A percentile compares a stretch with the other conserved stretches of the same genome.
Evolutionary conservation across 768 basidiomycete species (phyloP).

Genomic region (Mycena haematopus): DNA sequence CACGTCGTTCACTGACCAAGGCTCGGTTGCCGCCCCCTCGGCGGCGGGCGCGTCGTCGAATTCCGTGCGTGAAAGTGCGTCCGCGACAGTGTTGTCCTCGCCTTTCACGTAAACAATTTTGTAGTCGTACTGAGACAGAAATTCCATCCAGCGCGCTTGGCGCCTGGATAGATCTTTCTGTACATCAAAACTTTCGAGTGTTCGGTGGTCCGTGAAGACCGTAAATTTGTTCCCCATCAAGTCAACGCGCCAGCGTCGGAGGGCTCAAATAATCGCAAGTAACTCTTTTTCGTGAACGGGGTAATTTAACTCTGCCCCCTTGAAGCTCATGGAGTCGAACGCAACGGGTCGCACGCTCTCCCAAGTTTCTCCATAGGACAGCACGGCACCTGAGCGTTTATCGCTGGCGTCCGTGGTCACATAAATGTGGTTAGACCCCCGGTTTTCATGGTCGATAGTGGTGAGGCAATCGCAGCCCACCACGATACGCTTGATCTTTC

Average conservation of each 20-base stretch:
- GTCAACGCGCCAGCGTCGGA: background rate
- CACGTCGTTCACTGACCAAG: no score
- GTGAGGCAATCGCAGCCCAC: background rate
- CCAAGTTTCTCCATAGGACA: background rate
- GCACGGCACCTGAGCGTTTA: background rate
- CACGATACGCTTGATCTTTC: no score
- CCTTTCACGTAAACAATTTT: background rate
- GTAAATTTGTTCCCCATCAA: background rate
- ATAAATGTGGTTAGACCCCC: background rate
- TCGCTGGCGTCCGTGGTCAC: background rate
- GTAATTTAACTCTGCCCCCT: background rate
- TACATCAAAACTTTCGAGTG: background rate
- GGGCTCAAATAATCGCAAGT: background rate
- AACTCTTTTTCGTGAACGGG: background rate
- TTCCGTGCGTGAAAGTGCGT: background rate
- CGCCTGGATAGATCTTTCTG: background rate
- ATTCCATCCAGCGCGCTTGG: conserved; percentile 2
- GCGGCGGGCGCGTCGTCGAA: no score
- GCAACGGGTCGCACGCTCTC: background rate
- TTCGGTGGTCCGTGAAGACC: background rate
- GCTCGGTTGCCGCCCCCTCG: no score
- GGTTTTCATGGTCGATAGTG: background rate
- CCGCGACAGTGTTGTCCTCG: background rate
- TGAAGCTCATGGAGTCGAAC: background rate
- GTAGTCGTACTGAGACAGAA: background rate